A percentile compares a stretch with the other conserved stretches of the same genome.
phyloP scores from a whole-genome alignment of 176 grass and related monocot genomes.

The Raddia guianensis region DNA sequence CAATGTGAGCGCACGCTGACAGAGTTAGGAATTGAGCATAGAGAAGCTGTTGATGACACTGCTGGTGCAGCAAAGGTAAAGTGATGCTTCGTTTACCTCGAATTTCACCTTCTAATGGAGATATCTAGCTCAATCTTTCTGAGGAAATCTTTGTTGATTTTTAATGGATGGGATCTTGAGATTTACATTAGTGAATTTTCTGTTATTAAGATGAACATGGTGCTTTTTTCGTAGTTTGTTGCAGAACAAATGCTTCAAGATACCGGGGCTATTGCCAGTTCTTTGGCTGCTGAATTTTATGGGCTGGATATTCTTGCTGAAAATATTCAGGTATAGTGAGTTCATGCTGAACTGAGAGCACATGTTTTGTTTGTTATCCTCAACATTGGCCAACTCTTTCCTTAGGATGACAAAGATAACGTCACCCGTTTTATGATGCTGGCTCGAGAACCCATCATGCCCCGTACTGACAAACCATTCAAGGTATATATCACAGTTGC shows the following conservation, averaged over 20 bases:
- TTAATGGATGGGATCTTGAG: constrained; percentile 2
- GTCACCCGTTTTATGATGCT: constrained; percentile 89
- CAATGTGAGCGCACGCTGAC: constrained; percentile 89
- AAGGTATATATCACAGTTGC: constrained; percentile 54
- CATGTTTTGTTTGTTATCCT: constrained; percentile 6
- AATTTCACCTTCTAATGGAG: constrained; percentile 14
- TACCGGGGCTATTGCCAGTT: constrained; percentile 80
- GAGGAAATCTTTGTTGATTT: constrained; percentile 1
- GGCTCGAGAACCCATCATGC: constrained; percentile 81
- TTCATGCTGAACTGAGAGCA: constrained; percentile 7
- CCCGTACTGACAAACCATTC: constrained; percentile 74
- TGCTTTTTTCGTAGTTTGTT: constrained; percentile 58
- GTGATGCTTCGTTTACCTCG: constrained; percentile 19
- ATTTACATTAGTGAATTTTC: constrained; percentile 11
- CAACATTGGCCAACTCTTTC: constrained; percentile 34
- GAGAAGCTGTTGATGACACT: constrained; percentile 94
- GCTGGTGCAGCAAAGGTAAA: constrained; percentile 90
- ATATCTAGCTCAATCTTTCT: constrained; percentile 2
- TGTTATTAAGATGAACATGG: constrained; percentile 7
- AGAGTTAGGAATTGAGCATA: constrained; percentile 69
- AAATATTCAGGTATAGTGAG: constrained; percentile 87
- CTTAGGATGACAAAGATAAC: constrained; percentile 87
- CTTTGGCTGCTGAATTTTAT: constrained; percentile 85
- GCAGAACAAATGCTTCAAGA: constrained; percentile 68
- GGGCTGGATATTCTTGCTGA: constrained; percentile 80